phyloP scores from a whole-genome alignment of 2,329 filamentous ascomycete species.

The Thielaviopsis euricoi region DNA sequence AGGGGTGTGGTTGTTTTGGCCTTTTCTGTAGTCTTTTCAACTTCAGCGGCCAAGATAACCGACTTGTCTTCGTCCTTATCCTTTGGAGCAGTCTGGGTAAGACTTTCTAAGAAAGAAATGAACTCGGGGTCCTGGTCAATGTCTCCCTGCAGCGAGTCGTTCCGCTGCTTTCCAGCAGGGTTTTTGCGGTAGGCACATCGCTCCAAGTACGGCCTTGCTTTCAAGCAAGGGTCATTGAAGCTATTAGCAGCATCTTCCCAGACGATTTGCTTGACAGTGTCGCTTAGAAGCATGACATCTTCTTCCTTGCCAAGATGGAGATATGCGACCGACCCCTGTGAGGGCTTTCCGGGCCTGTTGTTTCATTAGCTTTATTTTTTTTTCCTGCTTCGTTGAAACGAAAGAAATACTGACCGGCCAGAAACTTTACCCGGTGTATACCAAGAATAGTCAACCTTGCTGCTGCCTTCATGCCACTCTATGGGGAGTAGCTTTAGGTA shows the following conservation, averaged over 20 bases:
- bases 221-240: conserved; percentile 51
- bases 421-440: conserved; percentile 57
- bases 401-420: conserved; percentile 21
- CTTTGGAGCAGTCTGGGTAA: conserved; percentile 34
- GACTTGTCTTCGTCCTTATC: conserved; percentile 29
- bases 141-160: conserved; percentile 76
- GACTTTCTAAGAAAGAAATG: conserved; percentile 74
- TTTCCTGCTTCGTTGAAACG: not conserved
- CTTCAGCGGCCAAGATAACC: conserved; percentile 25
- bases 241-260: conserved; percentile 77
- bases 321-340: conserved; percentile 65
- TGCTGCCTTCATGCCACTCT: conserved; percentile 66
- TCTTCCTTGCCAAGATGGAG: conserved; percentile 61
- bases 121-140: conserved; percentile 96
- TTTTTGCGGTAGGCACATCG: conserved; percentile 73
- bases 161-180: conserved; percentile 55
- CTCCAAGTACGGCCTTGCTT: conserved; percentile 67
- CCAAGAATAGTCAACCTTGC: conserved; percentile 70
- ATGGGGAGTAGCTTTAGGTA: conserved; percentile 56
- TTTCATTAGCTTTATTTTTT: not conserved
- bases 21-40: conserved; percentile 37
- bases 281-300: conserved; percentile 49
- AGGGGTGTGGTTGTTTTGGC: conserved; percentile 52
- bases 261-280: conserved; percentile 47
- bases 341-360: conserved; percentile 67